Percentiles rank a stretch among this genome's conserved stretches.
phyloP scores from a whole-genome alignment of 768 basidiomycete species.

The Hirschioporus abietinus region DNA sequence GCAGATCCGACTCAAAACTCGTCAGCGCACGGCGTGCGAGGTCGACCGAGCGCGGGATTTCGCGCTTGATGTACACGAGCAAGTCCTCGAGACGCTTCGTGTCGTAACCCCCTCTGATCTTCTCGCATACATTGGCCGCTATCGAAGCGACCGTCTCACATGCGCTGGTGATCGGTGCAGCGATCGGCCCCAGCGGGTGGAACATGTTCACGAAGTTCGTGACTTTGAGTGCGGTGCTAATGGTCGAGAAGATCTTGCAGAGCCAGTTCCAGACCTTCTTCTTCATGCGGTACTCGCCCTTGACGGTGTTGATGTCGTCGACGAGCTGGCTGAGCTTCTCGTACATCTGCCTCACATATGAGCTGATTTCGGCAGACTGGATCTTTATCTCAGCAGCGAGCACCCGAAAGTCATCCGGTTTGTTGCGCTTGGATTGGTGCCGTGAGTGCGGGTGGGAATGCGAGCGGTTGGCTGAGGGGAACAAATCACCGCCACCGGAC shows the following conservation, averaged over 20 bases:
- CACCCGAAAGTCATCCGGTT: neutral
- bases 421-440: neutral
- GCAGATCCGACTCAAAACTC: neutral
- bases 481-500: neutral
- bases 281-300: constrained; percentile 1
- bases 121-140: neutral
- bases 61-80: neutral
- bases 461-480: neutral
- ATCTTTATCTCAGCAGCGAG: neutral
- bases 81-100: neutral
- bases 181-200: neutral
- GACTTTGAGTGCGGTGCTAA: neutral
- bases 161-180: neutral
- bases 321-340: neutral
- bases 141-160: neutral
- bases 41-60: neutral
- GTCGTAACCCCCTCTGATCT: neutral
- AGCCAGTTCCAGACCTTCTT: neutral
- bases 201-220: neutral
- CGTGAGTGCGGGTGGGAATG: neutral
- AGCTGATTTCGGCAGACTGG: neutral
- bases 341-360: neutral
- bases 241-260: neutral
- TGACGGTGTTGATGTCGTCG: neutral
- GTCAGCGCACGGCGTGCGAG: neutral